Evolutionary conservation across 2,329 filamentous ascomycete species (phyloP).

Genomic region (Gaeumannomyces sp.): DNA sequence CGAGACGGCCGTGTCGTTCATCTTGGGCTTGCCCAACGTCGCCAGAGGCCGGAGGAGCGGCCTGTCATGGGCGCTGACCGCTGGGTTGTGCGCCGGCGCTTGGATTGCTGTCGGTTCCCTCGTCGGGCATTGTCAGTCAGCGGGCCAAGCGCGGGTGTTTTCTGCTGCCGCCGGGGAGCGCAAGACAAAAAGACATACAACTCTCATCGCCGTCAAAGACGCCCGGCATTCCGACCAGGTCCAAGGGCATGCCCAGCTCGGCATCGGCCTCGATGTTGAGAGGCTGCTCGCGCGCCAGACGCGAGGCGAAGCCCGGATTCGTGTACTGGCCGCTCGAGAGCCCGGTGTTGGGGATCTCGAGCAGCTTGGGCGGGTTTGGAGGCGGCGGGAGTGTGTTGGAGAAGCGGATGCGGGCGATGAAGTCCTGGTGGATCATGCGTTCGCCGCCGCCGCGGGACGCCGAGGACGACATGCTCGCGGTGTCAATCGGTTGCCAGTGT

Average conservation of each 20-base stretch:
- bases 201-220: constrained; percentile 93
- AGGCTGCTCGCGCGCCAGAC: constrained; percentile 83
- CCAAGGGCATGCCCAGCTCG: constrained; percentile 94
- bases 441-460: constrained; percentile 40
- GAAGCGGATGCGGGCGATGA: constrained; percentile 92
- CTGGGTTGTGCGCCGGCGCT: constrained; percentile 63
- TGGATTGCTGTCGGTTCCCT: constrained; percentile 60
- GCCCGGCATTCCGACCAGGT: constrained; percentile 88
- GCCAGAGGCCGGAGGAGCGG: constrained; percentile 77
- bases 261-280: constrained; percentile 96
- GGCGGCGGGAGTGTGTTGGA: constrained; percentile 93
- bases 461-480: constrained; percentile 33
- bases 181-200: constrained; percentile 49
- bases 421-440: constrained; percentile 79
- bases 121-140: not conserved
- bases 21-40: constrained; percentile 76
- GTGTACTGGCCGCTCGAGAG: constrained; percentile 84
- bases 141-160: not conserved
- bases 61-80: constrained; percentile 77
- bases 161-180: not conserved
- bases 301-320: constrained; percentile 80
- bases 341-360: constrained; percentile 93
- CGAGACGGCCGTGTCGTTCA: constrained; percentile 71
- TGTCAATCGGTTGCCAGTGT: not conserved
- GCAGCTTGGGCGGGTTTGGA: constrained; percentile 89